phyloP scores from a whole-genome alignment of 2,329 filamentous ascomycete genomes.

The Talaromyces rugulosus region DNA sequence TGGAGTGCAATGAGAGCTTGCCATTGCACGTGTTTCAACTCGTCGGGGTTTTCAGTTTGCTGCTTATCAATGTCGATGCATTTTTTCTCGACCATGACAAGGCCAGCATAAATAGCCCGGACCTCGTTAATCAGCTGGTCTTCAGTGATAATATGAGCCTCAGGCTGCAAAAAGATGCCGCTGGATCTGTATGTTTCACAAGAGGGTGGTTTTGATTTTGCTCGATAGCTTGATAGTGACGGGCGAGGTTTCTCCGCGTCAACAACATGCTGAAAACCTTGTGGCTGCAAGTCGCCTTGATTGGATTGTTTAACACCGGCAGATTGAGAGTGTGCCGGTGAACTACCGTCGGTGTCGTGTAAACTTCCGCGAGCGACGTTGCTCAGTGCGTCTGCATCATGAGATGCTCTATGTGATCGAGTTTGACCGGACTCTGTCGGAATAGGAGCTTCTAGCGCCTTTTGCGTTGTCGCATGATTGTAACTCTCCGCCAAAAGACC shows the following conservation, averaged over 20 bases:
- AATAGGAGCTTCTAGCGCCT: not conserved
- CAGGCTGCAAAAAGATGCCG: constrained; percentile 52
- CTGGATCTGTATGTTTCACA: constrained; percentile 11
- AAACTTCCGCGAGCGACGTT: not conserved
- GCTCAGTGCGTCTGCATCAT: not conserved
- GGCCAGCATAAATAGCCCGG: constrained; percentile 59
- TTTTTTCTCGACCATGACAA: constrained; percentile 83
- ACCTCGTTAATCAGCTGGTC: constrained; percentile 78
- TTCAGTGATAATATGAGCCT: constrained; percentile 67
- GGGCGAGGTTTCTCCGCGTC: constrained; percentile 44
- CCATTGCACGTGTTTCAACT: constrained; percentile 66
- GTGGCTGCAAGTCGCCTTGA: not conserved
- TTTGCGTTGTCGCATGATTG: not conserved
- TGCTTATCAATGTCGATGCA: constrained; percentile 77
- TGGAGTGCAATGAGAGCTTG: constrained; percentile 79
- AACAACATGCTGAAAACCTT: constrained; percentile 93
- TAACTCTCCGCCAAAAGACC: not conserved
- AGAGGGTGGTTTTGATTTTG: constrained; percentile 78
- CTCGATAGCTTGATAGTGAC: constrained; percentile 64
- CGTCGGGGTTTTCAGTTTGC: constrained; percentile 51
- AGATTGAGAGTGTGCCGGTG: not conserved
- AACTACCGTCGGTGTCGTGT: not conserved
- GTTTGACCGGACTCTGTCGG: not conserved
- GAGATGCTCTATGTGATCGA: not conserved
- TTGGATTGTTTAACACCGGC: not conserved